These are phyloP conservation scores for Heliosperma pusillum DNA, from an alignment of 148 eudicot genomes.

Conservation along the genomic window DNA sequence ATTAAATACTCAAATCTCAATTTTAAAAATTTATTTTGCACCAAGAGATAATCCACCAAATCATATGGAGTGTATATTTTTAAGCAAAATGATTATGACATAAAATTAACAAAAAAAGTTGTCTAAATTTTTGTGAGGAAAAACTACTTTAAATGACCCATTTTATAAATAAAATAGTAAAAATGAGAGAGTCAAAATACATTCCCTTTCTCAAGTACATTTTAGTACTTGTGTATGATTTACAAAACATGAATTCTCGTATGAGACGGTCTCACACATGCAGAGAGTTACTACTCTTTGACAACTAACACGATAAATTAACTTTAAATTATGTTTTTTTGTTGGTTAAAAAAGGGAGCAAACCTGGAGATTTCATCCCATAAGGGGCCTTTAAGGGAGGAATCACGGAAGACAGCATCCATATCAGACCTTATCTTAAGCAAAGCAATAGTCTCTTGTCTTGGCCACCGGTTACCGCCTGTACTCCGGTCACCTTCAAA, in stretches of 20 bases:
- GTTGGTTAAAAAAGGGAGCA: neutral
- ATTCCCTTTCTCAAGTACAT: constrained; percentile 18
- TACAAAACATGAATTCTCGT: too few species aligned
- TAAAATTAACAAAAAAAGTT: neutral
- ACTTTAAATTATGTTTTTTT: too few species aligned
- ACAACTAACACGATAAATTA: too few species aligned
- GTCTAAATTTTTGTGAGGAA: constrained; percentile 8
- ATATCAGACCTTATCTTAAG: constrained; percentile 77
- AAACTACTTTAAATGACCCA: neutral
- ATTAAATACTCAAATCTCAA: neutral
- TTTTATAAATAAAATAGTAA: constrained; percentile 1
- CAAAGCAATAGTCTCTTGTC: constrained; percentile 76
- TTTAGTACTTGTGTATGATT: too few species aligned
- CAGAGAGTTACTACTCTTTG: too few species aligned
- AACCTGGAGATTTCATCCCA: constrained; percentile 97
- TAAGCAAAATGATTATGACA: neutral
- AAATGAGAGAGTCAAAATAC: constrained; percentile 18
- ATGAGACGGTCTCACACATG: too few species aligned
- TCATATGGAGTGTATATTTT: too few species aligned
- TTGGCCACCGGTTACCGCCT: constrained; percentile 88
- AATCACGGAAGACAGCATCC: constrained; percentile 79
- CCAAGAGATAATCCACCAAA: too few species aligned
- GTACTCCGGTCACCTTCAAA: constrained; percentile 39
- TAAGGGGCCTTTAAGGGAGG: constrained; percentile 85
- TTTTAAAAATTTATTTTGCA: neutral